These are phyloP conservation scores for Lyophyllum semitale DNA, from an alignment of 768 basidiomycete genomes.

Conservation along the genomic window DNA sequence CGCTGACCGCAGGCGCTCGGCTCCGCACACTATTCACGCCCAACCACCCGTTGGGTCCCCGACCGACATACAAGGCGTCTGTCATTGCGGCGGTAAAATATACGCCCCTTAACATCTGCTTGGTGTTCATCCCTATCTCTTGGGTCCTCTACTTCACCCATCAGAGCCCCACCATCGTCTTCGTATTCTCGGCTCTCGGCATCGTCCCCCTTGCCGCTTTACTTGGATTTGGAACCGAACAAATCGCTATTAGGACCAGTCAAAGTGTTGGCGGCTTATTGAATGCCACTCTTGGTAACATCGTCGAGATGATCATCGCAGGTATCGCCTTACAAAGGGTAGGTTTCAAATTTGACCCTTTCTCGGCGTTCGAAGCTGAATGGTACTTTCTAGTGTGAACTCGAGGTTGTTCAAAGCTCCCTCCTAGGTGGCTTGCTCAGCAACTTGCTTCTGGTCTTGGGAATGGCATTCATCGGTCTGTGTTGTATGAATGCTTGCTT, in stretches of 20 bases:
- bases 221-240: conserved; percentile 54
- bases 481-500: conserved; percentile 49
- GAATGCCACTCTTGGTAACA: conserved; percentile 55
- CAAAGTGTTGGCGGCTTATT: conserved; percentile 54
- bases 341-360: conserved; percentile 9
- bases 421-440: conserved; percentile 53
- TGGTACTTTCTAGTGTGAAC: conserved; percentile 40
- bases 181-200: conserved; percentile 48
- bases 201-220: conserved; percentile 55
- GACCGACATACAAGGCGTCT: conserved; percentile 35
- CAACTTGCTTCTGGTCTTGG: conserved; percentile 82
- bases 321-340: conserved; percentile 43
- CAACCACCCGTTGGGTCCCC: conserved; percentile 30
- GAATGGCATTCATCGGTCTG: conserved; percentile 79
- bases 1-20: conserved; percentile 15
- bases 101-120: conserved; percentile 42
- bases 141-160: conserved; percentile 50
- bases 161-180: conserved; percentile 46
- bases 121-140: conserved; percentile 51
- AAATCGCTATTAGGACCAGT: conserved; percentile 48
- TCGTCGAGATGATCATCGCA: conserved; percentile 54
- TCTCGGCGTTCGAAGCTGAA: background rate
- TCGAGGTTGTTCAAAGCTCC: conserved; percentile 54
- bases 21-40: conserved; percentile 35
- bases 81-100: conserved; percentile 32